Evolutionary conservation across 2,329 filamentous ascomycete genomes (phyloP), one percentile per base, ranked within the genome.

Genomic region (Sarocladium brachiariae): DNA sequence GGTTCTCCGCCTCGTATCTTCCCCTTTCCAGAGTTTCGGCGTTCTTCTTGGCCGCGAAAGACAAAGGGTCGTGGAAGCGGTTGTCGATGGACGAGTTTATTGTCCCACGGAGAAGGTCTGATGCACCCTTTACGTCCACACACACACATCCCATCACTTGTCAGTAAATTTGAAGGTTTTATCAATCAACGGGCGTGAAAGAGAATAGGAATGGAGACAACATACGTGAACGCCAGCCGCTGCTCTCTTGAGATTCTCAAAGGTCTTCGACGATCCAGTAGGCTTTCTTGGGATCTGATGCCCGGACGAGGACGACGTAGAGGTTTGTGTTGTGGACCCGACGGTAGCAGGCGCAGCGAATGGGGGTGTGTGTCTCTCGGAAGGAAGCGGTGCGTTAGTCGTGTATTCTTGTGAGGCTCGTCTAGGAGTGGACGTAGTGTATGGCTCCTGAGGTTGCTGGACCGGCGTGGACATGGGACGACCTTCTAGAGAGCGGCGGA

Each of bases 11-110:
- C 16, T 49, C 46, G 25, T 27, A 49, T 30, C 46, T 30, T 27
- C 46, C 46, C 10, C 46, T 30, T n/a, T 49, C 46, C 18, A 49
- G 8, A 4, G 24, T 25, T 10, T 35, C 46, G 9, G 24, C 10
- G 31, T 49, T 49, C 19, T 49, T 49, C 21, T 37, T 27, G 30
- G 25, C 30, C 16, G 46, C 46, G 46, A 8, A 35, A 3, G 30
- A 35, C 11, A 25, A 27, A 2, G 46, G 46, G 14, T 37, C 46
- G 46, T 35, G 33, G 27, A 49, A 35, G 46, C 33, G 33, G 24
- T 37, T 49, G 46, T 49, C 46, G 9, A 49, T 49, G 46, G 46
- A 49, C 16, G 46, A 49, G 46, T 49, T 49, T 14, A 49, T 49
- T 5, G 46, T 49, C 18, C 46, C 46, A n/a, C 46, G 46, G 30